Percentiles rank a stretch among this genome's conserved stretches.
Conservation (phyloP, 768 basidiomycete species). For the Dioszegia hungarica region DNA sequence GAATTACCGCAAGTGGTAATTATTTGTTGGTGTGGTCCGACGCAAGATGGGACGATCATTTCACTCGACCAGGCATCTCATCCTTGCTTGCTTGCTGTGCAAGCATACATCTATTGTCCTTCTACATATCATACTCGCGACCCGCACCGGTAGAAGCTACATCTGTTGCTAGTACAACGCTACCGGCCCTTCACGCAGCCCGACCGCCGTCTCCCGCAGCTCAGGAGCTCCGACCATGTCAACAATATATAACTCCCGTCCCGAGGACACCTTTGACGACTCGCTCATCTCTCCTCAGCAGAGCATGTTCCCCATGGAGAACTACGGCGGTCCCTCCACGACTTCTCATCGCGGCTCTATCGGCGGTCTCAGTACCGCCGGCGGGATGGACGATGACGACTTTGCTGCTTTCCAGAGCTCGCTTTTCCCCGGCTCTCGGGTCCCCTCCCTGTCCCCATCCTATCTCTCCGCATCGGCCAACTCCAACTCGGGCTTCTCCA, state of each 20-base stretch:
- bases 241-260: not conserved
- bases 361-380: not conserved
- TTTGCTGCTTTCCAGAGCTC: constrained; percentile 2
- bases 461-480: constrained; percentile 14
- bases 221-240: too few relatives aligned
- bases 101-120: too few relatives aligned
- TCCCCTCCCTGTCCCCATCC: constrained; percentile 9
- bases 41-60: not conserved
- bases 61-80: not conserved
- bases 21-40: not conserved
- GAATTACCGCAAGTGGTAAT: not conserved
- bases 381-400: constrained; percentile 4
- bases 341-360: not conserved
- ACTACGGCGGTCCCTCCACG: not conserved
- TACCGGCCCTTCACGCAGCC: too few relatives aligned
- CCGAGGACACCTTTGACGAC: not conserved
- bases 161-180: too few relatives aligned
- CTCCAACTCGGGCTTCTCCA: constrained; percentile 18
- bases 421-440: not conserved
- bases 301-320: not conserved
- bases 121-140: too few relatives aligned
- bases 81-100: not conserved
- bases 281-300: not conserved
- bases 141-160: too few relatives aligned
- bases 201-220: too few relatives aligned